Evolutionary conservation across 2,329 filamentous ascomycete genomes (phyloP), one percentile per base, ranked within the genome.

Genomic region (Monosporascus sp.): DNA sequence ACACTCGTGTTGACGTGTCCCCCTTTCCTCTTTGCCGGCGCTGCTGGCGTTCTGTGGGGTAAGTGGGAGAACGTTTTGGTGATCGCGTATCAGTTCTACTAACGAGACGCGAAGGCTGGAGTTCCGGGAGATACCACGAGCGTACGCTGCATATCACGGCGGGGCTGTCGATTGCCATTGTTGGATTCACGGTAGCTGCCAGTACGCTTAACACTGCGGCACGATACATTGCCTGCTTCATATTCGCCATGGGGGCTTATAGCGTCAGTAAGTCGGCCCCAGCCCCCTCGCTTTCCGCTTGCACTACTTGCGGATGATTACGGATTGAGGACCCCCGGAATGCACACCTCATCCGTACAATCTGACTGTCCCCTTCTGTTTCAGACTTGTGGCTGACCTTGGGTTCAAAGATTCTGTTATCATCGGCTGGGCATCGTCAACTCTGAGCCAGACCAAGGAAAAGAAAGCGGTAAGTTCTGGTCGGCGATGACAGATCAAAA

Each of bases 1-100:
- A 80, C 78, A 0, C 70, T 81, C 0, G 69, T 78, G 11, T 71
- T 82, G 53, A 81, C 77, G 4, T 76, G 74, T 53, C 79, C 79
- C 0, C 79, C 79, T 0, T 81, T 78, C 60, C 68, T 79, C 43
- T 65, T 78, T 35, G 77, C 78, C 1, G 76, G 75, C 11, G 71
- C 68, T 0, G 71, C 72, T 2, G 75, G 75, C 9, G 74, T 80
- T 41, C 57, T 71, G 6, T 35, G 31, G 31, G 31, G 31, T 35
- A 14, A 14, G 31, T 14, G 31, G 11, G 9, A 35, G 11, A 11
- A 14, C 5, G 31, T 35, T 9, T 14, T 35, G 31, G 31, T 35
- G 11, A 35, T 14, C 11, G 31, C 11, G 31, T 11, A 35, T 14
- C 31, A 14, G 31, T 35, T 14, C 11, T 2, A 11, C 31, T 35